A percentile compares a stretch with the other conserved stretches of the same genome.
phyloP scores from a whole-genome alignment of 2,329 filamentous ascomycete genomes.

The Cytospora paraplurivora region DNA sequence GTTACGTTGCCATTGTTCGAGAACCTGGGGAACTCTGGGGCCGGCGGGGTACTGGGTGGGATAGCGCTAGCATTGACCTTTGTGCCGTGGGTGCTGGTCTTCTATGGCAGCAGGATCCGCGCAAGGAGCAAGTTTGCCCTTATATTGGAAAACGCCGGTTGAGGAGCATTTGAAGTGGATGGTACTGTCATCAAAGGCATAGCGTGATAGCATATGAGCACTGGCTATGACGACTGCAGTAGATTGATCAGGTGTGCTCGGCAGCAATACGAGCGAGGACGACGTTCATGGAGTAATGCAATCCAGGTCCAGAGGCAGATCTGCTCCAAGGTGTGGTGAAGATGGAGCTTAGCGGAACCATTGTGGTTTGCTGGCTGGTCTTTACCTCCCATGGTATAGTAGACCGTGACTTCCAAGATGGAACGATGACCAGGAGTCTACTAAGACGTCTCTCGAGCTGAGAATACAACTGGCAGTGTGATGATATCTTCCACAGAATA shows the following conservation, averaged over 20 bases:
- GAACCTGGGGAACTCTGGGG: constrained; percentile 69
- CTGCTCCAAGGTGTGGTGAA: neutral
- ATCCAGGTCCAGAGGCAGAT: neutral
- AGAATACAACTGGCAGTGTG: neutral
- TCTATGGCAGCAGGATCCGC: constrained; percentile 77
- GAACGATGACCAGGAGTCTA: neutral
- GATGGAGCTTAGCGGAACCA: neutral
- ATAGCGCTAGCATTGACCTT: constrained; percentile 69
- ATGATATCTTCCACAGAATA: neutral
- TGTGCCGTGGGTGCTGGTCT: constrained; percentile 85
- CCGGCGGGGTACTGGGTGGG: constrained; percentile 74
- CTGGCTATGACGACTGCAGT: neutral
- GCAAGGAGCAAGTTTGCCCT: constrained; percentile 76
- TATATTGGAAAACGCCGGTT: constrained; percentile 40
- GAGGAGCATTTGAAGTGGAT: neutral
- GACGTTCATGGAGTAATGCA: neutral
- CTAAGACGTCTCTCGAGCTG: neutral
- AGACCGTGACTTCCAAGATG: neutral
- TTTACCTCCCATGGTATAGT: neutral
- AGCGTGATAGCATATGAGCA: neutral
- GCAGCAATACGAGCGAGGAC: neutral
- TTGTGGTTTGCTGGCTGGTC: neutral
- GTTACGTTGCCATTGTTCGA: constrained; percentile 74
- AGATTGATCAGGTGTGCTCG: neutral
- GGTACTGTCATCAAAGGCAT: neutral